Evolutionary conservation across 345 rosid genomes (phyloP).

Genomic region (Lepidium didymum): DNA sequence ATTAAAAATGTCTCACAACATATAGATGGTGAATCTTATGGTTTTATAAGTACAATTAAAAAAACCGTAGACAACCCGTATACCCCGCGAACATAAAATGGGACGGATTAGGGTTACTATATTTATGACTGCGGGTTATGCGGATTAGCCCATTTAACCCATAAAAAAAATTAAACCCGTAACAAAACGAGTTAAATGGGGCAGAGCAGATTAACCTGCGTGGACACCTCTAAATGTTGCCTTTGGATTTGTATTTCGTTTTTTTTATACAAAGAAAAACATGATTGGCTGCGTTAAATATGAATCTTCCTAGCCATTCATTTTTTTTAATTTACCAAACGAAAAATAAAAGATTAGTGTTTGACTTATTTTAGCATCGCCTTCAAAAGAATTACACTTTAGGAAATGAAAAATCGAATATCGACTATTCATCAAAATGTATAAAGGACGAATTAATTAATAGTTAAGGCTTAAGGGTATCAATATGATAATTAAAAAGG

Average conservation of each 20-base stretch:
- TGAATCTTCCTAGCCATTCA: not conserved
- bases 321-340: not conserved
- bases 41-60: too few relatives aligned
- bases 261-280: not conserved
- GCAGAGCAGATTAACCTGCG: too few relatives aligned
- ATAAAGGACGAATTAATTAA: not conserved
- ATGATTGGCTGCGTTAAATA: not conserved
- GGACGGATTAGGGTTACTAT: too few relatives aligned
- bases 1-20: too few relatives aligned
- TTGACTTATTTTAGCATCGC: not conserved
- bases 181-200: too few relatives aligned
- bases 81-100: too few relatives aligned
- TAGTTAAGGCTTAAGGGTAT: not conserved
- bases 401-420: not conserved
- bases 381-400: not conserved
- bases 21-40: too few relatives aligned
- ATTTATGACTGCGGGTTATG: too few relatives aligned
- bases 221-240: too few relatives aligned
- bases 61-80: too few relatives aligned
- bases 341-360: not conserved
- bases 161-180: too few relatives aligned
- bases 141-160: too few relatives aligned
- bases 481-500: constrained; percentile 1
- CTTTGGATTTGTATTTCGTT: not conserved
- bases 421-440: not conserved